Evolutionary conservation across 192 early-diverging fungal genomes (phyloP).

Genomic region (Coemansia sp.): DNA sequence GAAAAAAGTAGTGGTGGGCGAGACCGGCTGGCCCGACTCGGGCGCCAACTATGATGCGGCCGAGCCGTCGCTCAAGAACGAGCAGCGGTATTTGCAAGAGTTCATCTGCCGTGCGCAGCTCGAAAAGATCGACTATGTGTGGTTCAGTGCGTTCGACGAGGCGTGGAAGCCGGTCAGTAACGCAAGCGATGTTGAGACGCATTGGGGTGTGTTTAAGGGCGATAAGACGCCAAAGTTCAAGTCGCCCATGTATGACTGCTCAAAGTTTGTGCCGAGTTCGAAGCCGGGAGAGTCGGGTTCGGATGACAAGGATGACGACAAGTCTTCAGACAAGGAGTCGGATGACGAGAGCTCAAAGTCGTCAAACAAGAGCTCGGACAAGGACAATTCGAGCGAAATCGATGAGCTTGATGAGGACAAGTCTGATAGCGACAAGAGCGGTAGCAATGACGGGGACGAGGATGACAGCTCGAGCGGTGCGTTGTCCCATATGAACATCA

Average conservation of each 20-base stretch:
- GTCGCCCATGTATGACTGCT: conserved; percentile 53
- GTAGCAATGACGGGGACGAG: background rate
- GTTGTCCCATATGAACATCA: conserved; percentile 6
- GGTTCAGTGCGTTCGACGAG: conserved; percentile 69
- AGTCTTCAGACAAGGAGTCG: background rate
- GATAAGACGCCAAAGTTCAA: conserved; percentile 51
- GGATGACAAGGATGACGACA: background rate
- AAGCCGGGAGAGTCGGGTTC: background rate
- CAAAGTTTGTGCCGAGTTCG: conserved; percentile 39
- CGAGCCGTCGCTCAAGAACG: conserved; percentile 59
- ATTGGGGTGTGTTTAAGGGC: conserved; percentile 53
- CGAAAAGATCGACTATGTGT: conserved; percentile 60
- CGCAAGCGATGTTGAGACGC: conserved; percentile 55
- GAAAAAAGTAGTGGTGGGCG: conserved; percentile 62
- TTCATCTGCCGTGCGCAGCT: conserved; percentile 64
- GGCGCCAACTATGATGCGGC: conserved; percentile 48
- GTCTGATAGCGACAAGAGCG: conserved; percentile 1
- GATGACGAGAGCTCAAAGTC: background rate
- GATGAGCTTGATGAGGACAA: background rate
- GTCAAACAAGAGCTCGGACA: background rate
- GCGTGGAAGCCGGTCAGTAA: conserved; percentile 63
- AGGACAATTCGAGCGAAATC: background rate
- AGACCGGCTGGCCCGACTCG: conserved; percentile 68
- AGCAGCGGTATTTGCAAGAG: conserved; percentile 61
- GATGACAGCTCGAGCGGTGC: conserved; percentile 17